Base-by-base conservation (phyloP, 228 moss, liverwort and hornwort species). In the Sphagnum fallax region DNA sequence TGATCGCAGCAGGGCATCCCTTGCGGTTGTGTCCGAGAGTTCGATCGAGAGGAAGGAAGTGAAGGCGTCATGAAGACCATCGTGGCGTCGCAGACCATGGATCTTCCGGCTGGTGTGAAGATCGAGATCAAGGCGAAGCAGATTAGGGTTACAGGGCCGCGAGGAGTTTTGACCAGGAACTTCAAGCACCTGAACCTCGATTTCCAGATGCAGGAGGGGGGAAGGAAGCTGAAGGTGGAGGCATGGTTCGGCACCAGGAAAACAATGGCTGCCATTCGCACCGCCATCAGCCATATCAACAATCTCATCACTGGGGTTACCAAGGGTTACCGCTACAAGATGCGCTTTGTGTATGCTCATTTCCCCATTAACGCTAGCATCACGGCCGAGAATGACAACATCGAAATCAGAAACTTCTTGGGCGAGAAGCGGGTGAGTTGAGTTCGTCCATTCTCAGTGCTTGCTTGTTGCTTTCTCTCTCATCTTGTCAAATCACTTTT, bases 351-450 rank as follows among this genome's bases (percentile, higher is more conserved):
- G 32, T 87, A 87, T n/a, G 87, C 87, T 47, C 92, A 93, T 75
- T 93, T 93, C 18, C 92, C 92, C 18, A 93, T 93, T 77, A 93
- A 93, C 71, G 92, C 92, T 18, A 90, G 90, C 67, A 93, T 93
- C 60, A 75, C 81, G 50, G 52, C 55, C 73, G 86, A 69, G 63
- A 79, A 75, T 58, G 71, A 82, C 72, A 72, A 69, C 65, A 79
- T 82, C 64, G 84, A 88, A 47, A 84, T 81, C 67, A 75, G 88
- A 11, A 88, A 83, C 84, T 88, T 79, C 77, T 57, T 81, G 62
- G 81, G 92, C 67, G 92, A 93, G 84, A 93, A 93, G 83, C 84
- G 78, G 92, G 92, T 93, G 32, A 32, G 32, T 32, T 32, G 32
- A 32, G 32, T 32, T 32, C 32, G 32, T 32, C 32, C 32, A 32